Conservation (phyloP, 2,329 filamentous ascomycete genomes). For the Pseudocercospora ulei region DNA sequence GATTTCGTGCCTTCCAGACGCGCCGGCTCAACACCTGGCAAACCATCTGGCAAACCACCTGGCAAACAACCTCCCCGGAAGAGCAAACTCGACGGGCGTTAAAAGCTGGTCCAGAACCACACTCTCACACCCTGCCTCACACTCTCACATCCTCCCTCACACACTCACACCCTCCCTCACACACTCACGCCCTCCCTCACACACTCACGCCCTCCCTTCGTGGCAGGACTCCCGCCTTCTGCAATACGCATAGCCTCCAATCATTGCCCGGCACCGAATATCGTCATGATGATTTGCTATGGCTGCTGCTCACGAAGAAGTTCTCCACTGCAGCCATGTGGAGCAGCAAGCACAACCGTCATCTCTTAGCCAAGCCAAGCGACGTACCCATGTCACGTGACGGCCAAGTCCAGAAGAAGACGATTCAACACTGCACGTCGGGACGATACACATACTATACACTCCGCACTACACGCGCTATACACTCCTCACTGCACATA, state of each 20-base stretch:
- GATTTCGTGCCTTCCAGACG: conserved; percentile 29
- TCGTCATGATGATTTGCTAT: not conserved
- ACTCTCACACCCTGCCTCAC: not conserved
- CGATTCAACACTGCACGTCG: too few species aligned
- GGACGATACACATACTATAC: too few species aligned
- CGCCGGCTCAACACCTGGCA: conserved; percentile 10
- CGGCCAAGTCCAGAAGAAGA: too few species aligned
- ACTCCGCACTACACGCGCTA: too few species aligned
- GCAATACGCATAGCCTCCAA: not conserved
- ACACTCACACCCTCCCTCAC: not conserved
- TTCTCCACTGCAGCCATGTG: too few species aligned
- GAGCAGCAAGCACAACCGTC: too few species aligned
- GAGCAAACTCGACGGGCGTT: conserved; percentile 18
- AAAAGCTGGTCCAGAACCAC: not conserved
- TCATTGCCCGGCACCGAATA: not conserved
- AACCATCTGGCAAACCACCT: too few species aligned
- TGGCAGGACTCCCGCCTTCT: not conserved
- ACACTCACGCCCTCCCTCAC: not conserved
- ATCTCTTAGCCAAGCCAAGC: too few species aligned
- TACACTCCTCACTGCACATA: too few species aligned
- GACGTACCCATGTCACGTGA: too few species aligned
- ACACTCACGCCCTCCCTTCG: not conserved
- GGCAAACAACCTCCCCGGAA: conserved; percentile 6
- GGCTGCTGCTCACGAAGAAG: too few species aligned
- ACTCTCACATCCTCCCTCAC: not conserved